phyloP scores from a whole-genome alignment of 169 alveolate genomes.

The Plasmodium gonderi region DNA sequence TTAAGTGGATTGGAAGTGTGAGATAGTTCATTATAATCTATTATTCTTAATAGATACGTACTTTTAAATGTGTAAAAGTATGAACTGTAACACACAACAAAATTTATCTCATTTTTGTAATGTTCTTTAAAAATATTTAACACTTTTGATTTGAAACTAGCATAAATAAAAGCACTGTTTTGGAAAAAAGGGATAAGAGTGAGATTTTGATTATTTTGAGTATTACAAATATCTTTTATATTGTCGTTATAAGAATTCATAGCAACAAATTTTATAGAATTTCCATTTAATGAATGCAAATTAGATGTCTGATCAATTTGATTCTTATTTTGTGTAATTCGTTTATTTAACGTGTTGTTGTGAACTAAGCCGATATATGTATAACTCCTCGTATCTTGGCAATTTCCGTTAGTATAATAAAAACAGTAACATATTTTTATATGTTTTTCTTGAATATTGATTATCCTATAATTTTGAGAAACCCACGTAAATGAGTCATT shows the following conservation, averaged over 20 bases:
- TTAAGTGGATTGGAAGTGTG: neutral
- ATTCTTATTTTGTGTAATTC: neutral
- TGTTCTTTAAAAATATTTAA: conserved; percentile 19
- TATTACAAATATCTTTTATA: conserved; percentile 36
- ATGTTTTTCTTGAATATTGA: conserved; percentile 2
- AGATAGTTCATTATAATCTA: conserved; percentile 14
- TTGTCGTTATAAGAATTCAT: conserved; percentile 21
- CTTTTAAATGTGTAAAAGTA: conserved; percentile 9
- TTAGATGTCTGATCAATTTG: conserved; percentile 11
- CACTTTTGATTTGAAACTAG: neutral
- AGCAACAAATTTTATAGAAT: conserved; percentile 56
- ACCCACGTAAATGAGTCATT: conserved; percentile 41
- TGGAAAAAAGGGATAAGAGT: conserved; percentile 23
- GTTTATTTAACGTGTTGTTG: conserved; percentile 6
- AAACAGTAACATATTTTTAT: conserved; percentile 70
- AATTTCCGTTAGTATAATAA: conserved; percentile 19
- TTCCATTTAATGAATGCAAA: conserved; percentile 12
- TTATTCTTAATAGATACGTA: conserved; percentile 11
- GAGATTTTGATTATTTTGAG: neutral
- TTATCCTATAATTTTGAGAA: conserved; percentile 55
- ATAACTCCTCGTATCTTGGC: conserved; percentile 21
- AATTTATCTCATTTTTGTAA: conserved; percentile 39
- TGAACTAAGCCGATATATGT: conserved; percentile 39
- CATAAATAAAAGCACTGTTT: neutral
- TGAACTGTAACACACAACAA: conserved; percentile 36